phyloP scores from a whole-genome alignment of 208 protist species.

The Crithidia fasciculata region DNA sequence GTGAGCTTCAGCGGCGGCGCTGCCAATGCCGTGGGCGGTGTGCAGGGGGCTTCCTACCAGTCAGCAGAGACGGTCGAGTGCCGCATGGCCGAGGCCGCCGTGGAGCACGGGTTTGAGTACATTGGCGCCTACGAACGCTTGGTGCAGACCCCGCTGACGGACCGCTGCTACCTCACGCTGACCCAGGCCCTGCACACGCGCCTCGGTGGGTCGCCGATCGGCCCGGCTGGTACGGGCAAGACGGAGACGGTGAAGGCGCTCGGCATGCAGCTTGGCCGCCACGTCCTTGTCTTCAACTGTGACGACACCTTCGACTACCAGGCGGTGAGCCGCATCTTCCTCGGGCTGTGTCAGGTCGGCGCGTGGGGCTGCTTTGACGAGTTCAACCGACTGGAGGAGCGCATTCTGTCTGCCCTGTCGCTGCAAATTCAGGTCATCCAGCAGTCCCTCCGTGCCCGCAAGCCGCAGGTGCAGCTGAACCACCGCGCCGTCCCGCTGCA shows the following conservation, averaged over 20 bases:
- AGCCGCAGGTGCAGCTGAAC: constrained; percentile 89
- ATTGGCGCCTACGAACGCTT: constrained; percentile 96
- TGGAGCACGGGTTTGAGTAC: constrained; percentile 99
- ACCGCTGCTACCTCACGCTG: constrained; percentile 99
- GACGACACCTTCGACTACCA: constrained; percentile 99
- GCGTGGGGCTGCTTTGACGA: constrained; percentile 99
- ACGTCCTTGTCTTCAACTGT: constrained; percentile 99
- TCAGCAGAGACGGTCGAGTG: constrained; percentile 78
- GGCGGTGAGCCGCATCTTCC: constrained; percentile 98
- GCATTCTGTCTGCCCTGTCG: constrained; percentile 99
- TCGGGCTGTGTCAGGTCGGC: constrained; percentile 99
- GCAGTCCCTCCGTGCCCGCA: constrained; percentile 73
- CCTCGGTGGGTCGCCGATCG: constrained; percentile 97
- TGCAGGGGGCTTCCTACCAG: not conserved
- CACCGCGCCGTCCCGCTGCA: constrained; percentile 92
- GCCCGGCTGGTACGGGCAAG: constrained; percentile 98
- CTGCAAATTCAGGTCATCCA: constrained; percentile 99
- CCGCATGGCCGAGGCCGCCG: constrained; percentile 96
- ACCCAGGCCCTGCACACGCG: constrained; percentile 97
- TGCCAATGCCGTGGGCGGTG: constrained; percentile 3
- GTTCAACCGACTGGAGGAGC: constrained; percentile 99
- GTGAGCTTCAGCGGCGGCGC: not conserved
- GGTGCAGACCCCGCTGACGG: constrained; percentile 99
- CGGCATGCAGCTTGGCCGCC: constrained; percentile 96
- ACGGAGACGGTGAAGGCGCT: constrained; percentile 99